phyloP scores from a whole-genome alignment of 2,329 filamentous ascomycete species.

The Cordyceps militaris region DNA sequence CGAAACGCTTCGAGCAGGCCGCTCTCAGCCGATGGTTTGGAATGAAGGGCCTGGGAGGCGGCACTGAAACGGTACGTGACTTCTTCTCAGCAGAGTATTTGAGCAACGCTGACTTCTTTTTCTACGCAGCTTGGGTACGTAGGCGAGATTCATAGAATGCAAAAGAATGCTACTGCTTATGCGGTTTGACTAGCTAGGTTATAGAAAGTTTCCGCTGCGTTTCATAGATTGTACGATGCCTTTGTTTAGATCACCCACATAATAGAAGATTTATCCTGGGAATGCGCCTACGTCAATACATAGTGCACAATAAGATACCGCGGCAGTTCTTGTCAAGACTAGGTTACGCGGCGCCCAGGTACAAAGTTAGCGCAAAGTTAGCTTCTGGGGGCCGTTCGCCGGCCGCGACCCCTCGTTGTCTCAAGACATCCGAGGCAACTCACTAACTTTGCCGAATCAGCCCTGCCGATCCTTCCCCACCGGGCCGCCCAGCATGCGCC shows the following conservation, averaged over 20 bases:
- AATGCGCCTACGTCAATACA: no score
- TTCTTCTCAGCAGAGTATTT: neutral
- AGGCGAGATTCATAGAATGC: conserved; percentile 6
- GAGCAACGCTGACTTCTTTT: neutral
- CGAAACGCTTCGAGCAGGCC: conserved; percentile 19
- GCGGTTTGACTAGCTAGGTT: neutral
- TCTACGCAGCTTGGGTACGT: neutral
- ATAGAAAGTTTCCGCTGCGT: neutral
- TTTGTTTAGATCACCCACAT: neutral
- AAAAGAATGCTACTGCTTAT: neutral
- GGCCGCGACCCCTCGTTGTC: neutral
- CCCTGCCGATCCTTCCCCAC: neutral
- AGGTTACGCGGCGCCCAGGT: neutral
- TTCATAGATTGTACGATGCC: neutral
- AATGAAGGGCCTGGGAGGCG: conserved; percentile 2
- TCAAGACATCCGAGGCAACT: conserved; percentile 1
- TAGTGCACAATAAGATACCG: no score
- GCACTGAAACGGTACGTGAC: conserved; percentile 6
- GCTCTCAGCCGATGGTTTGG: conserved; percentile 21
- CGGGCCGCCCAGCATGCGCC: neutral
- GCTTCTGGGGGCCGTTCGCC: neutral
- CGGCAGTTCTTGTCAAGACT: neutral
- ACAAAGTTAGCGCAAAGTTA: neutral
- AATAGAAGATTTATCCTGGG: no score
- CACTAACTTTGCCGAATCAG: neutral